phyloP scores from a whole-genome alignment of 1,284 basidiomycete species.

The Pseudozyma pruni region DNA sequence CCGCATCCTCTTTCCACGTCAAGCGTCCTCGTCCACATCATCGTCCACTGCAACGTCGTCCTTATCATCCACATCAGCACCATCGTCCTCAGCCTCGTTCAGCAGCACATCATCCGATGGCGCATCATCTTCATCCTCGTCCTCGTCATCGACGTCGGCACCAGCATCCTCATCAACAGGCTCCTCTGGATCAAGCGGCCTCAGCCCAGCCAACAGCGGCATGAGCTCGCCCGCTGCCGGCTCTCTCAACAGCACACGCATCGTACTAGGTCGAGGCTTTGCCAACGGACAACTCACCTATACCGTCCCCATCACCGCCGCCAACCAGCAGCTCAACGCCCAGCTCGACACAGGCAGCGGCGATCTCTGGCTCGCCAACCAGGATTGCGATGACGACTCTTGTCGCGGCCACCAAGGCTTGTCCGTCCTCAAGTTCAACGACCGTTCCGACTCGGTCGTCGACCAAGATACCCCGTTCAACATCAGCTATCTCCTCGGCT shows the following conservation, averaged over 20 bases:
- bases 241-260: slow-evolving; percentile 46
- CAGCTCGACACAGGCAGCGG: slow-evolving; percentile 60
- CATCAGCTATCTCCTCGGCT: slow-evolving; percentile 56
- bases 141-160: neutral
- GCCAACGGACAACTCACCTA: slow-evolving; percentile 56
- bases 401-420: slow-evolving; percentile 41
- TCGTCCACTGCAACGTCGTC: slow-evolving; percentile 6
- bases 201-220: neutral
- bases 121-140: slow-evolving; percentile 8
- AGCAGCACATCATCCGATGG: slow-evolving; percentile 4
- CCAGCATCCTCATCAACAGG: neutral
- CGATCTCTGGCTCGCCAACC: slow-evolving; percentile 58
- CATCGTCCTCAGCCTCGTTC: neutral
- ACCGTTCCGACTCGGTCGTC: slow-evolving; percentile 30
- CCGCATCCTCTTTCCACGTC: slow-evolving; percentile 9
- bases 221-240: slow-evolving; percentile 35
- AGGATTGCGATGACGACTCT: slow-evolving; percentile 44
- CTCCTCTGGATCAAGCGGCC: slow-evolving; percentile 2
- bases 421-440: slow-evolving; percentile 40
- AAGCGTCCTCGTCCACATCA: slow-evolving; percentile 19
- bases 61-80: slow-evolving; percentile 2
- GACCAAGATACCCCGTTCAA: slow-evolving; percentile 44
- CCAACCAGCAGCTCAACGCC: slow-evolving; percentile 46
- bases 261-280: slow-evolving; percentile 48
- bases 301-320: slow-evolving; percentile 48